Conservation (phyloP, 148 eudicot genomes). For the Rheum nobile region DNA sequence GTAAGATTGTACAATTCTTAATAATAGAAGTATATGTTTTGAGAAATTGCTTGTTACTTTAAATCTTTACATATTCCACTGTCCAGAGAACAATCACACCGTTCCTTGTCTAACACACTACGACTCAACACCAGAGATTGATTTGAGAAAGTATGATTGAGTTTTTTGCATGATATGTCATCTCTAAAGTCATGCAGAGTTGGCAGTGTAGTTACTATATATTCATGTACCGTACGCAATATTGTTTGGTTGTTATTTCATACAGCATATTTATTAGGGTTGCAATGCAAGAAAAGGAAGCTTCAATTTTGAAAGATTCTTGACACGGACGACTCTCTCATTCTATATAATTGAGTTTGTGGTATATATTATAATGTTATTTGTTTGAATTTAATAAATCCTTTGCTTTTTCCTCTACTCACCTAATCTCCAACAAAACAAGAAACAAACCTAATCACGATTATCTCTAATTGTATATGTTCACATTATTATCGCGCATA, state of each 20-base stretch:
- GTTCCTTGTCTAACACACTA: too few species aligned
- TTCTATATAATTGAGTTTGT: not conserved
- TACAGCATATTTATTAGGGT: not conserved
- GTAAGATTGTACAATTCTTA: too few species aligned
- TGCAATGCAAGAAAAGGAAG: not conserved
- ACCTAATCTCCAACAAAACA: not conserved
- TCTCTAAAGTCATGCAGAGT: not conserved
- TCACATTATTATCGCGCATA: not conserved
- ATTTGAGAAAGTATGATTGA: constrained; percentile 4
- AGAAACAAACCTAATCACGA: not conserved
- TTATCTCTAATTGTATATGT: too few species aligned
- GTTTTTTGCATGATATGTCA: not conserved
- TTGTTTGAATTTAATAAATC: not conserved
- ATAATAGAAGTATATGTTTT: too few species aligned
- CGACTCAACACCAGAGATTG: too few species aligned
- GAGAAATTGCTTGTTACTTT: too few species aligned
- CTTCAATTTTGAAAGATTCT: not conserved
- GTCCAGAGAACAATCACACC: too few species aligned
- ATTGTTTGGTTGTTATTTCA: not conserved
- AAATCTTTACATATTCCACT: too few species aligned
- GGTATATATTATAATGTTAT: not conserved
- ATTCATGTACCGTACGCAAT: not conserved
- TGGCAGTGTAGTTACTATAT: not conserved
- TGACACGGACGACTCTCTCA: not conserved
- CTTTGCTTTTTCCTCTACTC: not conserved